Base-by-base conservation (phyloP, 2,329 filamentous ascomycete genomes). In the Colletotrichum abscissum region DNA sequence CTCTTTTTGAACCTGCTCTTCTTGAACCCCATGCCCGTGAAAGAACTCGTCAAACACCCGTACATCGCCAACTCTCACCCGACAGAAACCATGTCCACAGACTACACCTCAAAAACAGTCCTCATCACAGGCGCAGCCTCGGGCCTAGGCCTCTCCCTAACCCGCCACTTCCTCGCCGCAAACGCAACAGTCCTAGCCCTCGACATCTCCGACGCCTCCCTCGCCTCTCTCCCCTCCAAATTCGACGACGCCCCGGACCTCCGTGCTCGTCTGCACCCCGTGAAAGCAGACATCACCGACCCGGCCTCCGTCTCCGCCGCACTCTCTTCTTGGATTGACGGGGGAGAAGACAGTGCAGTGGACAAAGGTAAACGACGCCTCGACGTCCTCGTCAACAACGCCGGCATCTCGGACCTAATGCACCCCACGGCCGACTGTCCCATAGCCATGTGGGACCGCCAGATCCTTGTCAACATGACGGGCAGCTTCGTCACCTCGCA, bases 321-420 rank as follows among this genome's bases (percentile, higher is more conserved):
- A 1, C 33, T 67, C 26, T 1, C 49, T 0, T 3, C 49, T 2
- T 67, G 54, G n/a, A 24, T 72, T 19, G 35, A 54, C 24, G 69
- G 33, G 5, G 57, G 52, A 12, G 38, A 16, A 16, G n/a, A 19
- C 0, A 8, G 75, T 33, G 30, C 11, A 33, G 75, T 28, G 67
- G 71, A 1, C 8, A 33, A 35, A 35, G 33, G 33, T 12, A 5
- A 12, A 35, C 33, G 33, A 4, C 33, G 33, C 33, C 67, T 82
- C 3, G 89, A 92, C 78, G 82, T 90, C n/a, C 81, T 92, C 5
- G 79, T 91, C 77, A 90, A 90, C 80, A 89, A 88, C 73, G 89
- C 89, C 11, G 90, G 86, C 26, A 83, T 91, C 69, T 88, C 89
- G 82, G 90, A 91, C 77, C 82, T 80, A 33, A 89, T 91, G 75